Conservation (phyloP, 768 basidiomycete species). For the Boletus subparvulus region DNA sequence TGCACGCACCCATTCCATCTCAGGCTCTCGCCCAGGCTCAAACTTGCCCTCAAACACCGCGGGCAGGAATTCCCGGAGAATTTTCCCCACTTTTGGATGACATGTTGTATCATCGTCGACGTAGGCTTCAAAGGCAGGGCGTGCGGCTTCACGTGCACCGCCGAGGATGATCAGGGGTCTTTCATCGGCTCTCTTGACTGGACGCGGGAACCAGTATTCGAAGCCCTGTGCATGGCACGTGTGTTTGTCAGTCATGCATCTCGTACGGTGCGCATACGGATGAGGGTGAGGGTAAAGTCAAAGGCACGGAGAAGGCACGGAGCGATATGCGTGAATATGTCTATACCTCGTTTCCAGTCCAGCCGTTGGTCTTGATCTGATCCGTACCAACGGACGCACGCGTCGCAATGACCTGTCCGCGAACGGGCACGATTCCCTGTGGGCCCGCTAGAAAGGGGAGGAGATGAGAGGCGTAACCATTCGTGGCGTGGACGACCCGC, state of each 20-base stretch:
- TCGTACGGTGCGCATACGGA: too few relatives aligned
- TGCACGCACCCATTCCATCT: slow-evolving; percentile 76
- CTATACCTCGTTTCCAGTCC: slow-evolving; percentile 42
- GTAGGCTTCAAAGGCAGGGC: slow-evolving; percentile 47
- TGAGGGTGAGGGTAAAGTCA: too few relatives aligned
- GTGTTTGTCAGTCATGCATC: too few relatives aligned
- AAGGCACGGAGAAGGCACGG: too few relatives aligned
- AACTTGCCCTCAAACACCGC: slow-evolving; percentile 55
- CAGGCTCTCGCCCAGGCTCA: slow-evolving; percentile 48
- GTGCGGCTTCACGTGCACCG: slow-evolving; percentile 53
- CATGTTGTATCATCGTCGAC: slow-evolving; percentile 58
- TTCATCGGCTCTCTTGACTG: slow-evolving; percentile 31
- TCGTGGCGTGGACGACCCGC: slow-evolving; percentile 83
- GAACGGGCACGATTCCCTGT: slow-evolving; percentile 61
- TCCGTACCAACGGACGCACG: slow-evolving; percentile 41
- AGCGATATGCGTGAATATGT: neutral
- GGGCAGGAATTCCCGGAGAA: slow-evolving; percentile 61
- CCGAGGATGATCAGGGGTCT: slow-evolving; percentile 70
- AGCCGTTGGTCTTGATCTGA: slow-evolving; percentile 44
- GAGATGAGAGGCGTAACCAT: slow-evolving; percentile 76
- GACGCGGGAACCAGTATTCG: slow-evolving; percentile 86
- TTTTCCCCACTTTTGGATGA: slow-evolving; percentile 45
- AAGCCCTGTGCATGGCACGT: slow-evolving; percentile 35
- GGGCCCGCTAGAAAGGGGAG: slow-evolving; percentile 63
- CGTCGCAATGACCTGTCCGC: slow-evolving; percentile 62